Evolutionary conservation across 192 early-diverging fungal genomes (phyloP).

Genomic region (Spinellus fusiger): DNA sequence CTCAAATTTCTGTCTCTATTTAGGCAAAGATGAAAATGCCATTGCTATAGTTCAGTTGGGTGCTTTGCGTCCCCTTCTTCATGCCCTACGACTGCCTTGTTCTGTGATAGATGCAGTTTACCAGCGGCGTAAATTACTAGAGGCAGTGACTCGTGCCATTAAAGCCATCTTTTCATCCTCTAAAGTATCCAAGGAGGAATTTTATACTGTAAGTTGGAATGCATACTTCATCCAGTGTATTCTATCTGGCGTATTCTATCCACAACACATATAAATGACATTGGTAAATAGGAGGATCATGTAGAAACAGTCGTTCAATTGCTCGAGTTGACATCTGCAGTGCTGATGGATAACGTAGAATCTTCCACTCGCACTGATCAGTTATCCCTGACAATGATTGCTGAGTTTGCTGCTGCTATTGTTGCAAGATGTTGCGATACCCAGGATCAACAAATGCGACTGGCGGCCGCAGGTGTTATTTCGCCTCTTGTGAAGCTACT

Average conservation of each 20-base stretch:
- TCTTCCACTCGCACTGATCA: no score
- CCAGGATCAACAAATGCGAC: slow-evolving; percentile 51
- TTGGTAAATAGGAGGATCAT: slow-evolving; percentile 32
- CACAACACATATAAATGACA: background rate
- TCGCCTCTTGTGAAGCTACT: slow-evolving; percentile 52
- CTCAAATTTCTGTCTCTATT: background rate
- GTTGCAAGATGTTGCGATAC: slow-evolving; percentile 57
- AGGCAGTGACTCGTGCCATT: slow-evolving; percentile 60
- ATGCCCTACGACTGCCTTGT: slow-evolving; percentile 23
- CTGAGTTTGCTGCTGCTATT: slow-evolving; percentile 61
- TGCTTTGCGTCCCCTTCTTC: slow-evolving; percentile 51
- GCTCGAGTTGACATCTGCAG: slow-evolving; percentile 30
- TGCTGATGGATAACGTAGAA: background rate
- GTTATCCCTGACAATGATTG: slow-evolving; percentile 34
- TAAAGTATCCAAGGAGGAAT: slow-evolving; percentile 42
- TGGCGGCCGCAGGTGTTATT: slow-evolving; percentile 52
- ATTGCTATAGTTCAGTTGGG: slow-evolving; percentile 48
- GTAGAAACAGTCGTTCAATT: slow-evolving; percentile 41
- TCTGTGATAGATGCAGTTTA: slow-evolving; percentile 10
- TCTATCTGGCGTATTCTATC: no score
- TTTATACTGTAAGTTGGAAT: slow-evolving; percentile 44
- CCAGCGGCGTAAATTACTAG: slow-evolving; percentile 48
- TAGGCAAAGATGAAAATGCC: slow-evolving; percentile 61
- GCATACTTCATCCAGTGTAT: background rate
- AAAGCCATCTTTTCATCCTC: slow-evolving; percentile 58